Evolutionary conservation across 192 early-diverging fungal species (phyloP).

Genomic region (Coemansia aciculifera): DNA sequence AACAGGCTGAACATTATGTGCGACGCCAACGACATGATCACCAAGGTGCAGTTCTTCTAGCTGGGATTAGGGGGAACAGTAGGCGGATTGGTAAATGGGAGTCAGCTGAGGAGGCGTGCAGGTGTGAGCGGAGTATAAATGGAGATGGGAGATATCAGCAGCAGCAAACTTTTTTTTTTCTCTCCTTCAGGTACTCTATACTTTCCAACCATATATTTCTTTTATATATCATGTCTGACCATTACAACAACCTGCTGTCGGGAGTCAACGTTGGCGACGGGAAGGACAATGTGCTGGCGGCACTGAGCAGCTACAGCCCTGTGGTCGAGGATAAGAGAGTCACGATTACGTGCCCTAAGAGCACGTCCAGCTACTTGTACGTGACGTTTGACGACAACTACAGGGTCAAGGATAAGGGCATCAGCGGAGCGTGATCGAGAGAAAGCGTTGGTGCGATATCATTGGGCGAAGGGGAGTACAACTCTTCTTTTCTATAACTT

Average conservation of each 20-base stretch:
- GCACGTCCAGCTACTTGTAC: conserved; percentile 7
- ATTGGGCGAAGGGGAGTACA: background rate
- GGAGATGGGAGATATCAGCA: background rate
- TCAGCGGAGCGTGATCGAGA: background rate
- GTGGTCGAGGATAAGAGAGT: conserved; percentile 8
- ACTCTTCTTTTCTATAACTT: background rate
- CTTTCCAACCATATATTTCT: background rate
- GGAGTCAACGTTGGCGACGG: conserved; percentile 12
- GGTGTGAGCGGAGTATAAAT: background rate
- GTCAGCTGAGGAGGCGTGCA: conserved; percentile 7
- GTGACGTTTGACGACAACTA: conserved; percentile 10
- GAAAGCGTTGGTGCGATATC: background rate
- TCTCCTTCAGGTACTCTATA: background rate
- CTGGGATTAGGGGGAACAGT: background rate
- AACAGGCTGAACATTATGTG: conserved; percentile 35
- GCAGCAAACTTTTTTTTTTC: background rate
- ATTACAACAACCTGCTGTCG: conserved; percentile 8
- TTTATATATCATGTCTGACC: conserved; percentile 10
- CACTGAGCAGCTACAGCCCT: conserved; percentile 5
- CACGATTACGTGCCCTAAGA: conserved; percentile 18
- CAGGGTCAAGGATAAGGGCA: conserved; percentile 2
- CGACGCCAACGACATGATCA: conserved; percentile 17
- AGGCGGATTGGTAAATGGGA: background rate
- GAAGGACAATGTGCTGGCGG: conserved; percentile 7
- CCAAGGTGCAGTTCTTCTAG: conserved; percentile 21